Evolutionary conservation across 768 basidiomycete species (phyloP), one percentile per base, ranked within the genome.

Genomic region (Leccinum truebloodii): DNA sequence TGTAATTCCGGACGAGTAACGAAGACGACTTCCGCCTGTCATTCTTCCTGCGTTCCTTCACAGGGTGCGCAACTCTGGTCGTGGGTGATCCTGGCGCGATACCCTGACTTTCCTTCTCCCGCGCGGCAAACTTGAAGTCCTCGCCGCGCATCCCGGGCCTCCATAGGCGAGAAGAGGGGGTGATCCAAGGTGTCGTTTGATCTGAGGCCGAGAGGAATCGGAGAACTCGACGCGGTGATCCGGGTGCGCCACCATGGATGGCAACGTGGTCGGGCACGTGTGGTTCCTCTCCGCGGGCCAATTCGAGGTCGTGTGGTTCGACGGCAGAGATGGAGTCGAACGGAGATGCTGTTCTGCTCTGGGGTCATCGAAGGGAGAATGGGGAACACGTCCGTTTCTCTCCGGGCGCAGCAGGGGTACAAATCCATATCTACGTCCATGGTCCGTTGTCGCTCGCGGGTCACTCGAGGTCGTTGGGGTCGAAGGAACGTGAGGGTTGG

Each of bases 391-490:
- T 85, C 67, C 0, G 88, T 88, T 55, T 86, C 86, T 61, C 87
- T 79, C 22, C 91, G 83, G 1, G 89, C 89, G 30, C 84, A 80
- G 24, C 87, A 89, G 46, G 90, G 83, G 39, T 90, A 88, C 70
- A 92, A 82, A 55, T 90, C 92, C 89, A 94, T 93, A 69, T 95
- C 94, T 1, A 92, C 92, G 68, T 26, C 26, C 88, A 97, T 92
- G 7, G 92, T 87, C 48, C 90, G 84, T 78, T 98, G 95, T n/a
- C 94, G 86, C 73, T 96, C 94, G 58, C 87, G 80, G 20, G 85
- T 85, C 26, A 26, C 55, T 90, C 84, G 0, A 88, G 86, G 69
- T 91, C 88, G 77, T 87, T 81, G 10, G 81, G 83, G 70, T 90
- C 86, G 61, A 83, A 81, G 8, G 88, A 81, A 48, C 88, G 83